Base-by-base conservation (phyloP, 148 eudicot species). In the Oxyria digyna region DNA sequence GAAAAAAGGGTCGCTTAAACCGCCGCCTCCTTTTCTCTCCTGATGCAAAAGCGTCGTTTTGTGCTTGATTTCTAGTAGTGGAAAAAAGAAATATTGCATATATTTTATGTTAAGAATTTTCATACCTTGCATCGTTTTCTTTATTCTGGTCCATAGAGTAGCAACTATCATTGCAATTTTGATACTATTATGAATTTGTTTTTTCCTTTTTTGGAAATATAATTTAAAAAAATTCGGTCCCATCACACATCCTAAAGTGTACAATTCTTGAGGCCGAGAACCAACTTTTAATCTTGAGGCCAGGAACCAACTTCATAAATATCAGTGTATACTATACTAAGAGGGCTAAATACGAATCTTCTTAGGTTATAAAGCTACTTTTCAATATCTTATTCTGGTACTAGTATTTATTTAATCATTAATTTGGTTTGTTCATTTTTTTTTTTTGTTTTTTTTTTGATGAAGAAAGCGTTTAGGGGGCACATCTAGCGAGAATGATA, bases 211-310 rank as follows among this genome's bases (percentile, higher is more conserved):
- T 0, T 9, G 59, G 59, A 52, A 52, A 23, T 18, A 12, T 18
- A 18, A 49, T 49, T 49, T 1, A n/a, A n/a, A n/a, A n/a, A n/a
- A n/a, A n/a, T 6, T 49, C 3, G 59, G 29, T 52, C 59, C 29
- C 59, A 52, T 21, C 31, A 52, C 59, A 52, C 59, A 52, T 23
- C 59, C 29, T 21, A 52, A 52, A 52, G 59, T 52, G 59, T 52
- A 52, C 13, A 21, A 23, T 52, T 23, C 4, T 52, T 3, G 29
- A 52, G 29, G 59, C 13, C 4, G 24, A 38, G 59, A 52, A 52
- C 31, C 59, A 23, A 52, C 59, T 21, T 52, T n/a, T n/a, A n/a
- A n/a, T n/a, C n/a, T n/a, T n/a, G n/a, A n/a, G n/a, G n/a, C 5
- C 5, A 5, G 7, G 59, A 52, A 52, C 31, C 59, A 23, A 52